phyloP scores from a whole-genome alignment of 2,329 filamentous ascomycete species.

The Tolypocladium paradoxum region DNA sequence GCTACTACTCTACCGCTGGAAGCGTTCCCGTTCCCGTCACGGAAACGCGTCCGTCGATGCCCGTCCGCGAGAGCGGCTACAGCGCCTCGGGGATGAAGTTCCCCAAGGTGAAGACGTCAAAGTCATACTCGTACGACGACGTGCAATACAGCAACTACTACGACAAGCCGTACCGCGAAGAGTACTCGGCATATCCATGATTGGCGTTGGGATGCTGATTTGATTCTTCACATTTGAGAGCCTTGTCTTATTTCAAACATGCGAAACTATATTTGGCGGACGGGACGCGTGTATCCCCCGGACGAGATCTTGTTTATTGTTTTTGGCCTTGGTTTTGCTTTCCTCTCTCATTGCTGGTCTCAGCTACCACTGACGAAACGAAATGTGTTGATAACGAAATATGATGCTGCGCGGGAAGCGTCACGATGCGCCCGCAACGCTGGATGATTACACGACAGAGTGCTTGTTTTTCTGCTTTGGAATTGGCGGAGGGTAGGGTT shows the following conservation, averaged over 20 bases:
- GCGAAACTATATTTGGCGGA: not conserved
- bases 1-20: constrained; percentile 12
- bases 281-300: not conserved
- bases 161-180: constrained; percentile 13
- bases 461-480: not conserved
- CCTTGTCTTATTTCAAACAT: not conserved
- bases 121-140: constrained; percentile 17
- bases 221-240: not conserved
- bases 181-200: constrained; percentile 12
- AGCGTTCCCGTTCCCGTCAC: constrained; percentile 8
- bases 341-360: not conserved
- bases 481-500: not conserved
- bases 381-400: not conserved
- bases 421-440: not conserved
- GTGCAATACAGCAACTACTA: constrained; percentile 20
- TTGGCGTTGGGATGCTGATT: constrained; percentile 4
- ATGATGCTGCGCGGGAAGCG: not conserved
- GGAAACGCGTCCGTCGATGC: constrained; percentile 19
- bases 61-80: constrained; percentile 20
- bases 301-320: not conserved
- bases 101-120: constrained; percentile 24
- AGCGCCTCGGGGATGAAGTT: constrained; percentile 12
- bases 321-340: not conserved
- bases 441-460: not conserved
- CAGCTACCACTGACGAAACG: not conserved